phyloP scores from a whole-genome alignment of 805 yeast genomes.

The Yarrowia bubula region DNA sequence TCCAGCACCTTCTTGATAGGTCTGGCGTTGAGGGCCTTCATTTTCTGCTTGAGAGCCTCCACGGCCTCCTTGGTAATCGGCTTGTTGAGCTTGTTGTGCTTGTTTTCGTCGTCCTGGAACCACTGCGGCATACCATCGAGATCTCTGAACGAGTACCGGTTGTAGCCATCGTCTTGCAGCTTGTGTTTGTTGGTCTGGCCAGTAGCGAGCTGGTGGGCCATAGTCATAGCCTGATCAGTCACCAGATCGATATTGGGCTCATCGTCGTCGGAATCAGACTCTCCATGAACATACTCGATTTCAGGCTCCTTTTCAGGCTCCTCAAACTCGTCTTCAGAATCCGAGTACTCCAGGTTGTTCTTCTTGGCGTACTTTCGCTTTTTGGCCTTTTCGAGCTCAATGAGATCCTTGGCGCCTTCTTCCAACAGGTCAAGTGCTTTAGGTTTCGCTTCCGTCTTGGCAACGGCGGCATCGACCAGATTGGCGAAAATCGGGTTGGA shows the following conservation, averaged over 20 bases:
- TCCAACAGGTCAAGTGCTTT: constrained; percentile 24
- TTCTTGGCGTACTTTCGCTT: background rate
- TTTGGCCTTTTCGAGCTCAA: constrained; percentile 23
- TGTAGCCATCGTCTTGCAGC: constrained; percentile 87
- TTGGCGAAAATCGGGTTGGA: constrained; percentile 24
- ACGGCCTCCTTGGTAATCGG: constrained; percentile 97
- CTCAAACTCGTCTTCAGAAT: constrained; percentile 32
- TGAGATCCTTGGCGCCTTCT: constrained; percentile 7
- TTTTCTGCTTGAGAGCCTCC: constrained; percentile 68
- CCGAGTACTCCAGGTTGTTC: background rate
- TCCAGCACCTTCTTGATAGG: constrained; percentile 98
- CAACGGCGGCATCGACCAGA: constrained; percentile 12
- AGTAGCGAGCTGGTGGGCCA: constrained; percentile 91
- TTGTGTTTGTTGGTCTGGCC: constrained; percentile 85
- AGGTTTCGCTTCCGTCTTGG: constrained; percentile 23
- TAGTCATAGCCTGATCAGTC: constrained; percentile 95
- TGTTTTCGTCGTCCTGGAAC: constrained; percentile 90
- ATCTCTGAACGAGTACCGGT: constrained; percentile 89
- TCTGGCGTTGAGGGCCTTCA: constrained; percentile 85
- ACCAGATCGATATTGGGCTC: constrained; percentile 68
- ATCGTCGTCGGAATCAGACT: constrained; percentile 37
- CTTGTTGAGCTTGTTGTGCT: constrained; percentile 75
- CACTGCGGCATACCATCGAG: constrained; percentile 91
- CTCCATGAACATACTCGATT: constrained; percentile 38
- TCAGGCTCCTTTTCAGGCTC: constrained; percentile 39